Evolutionary conservation across 116 monocot genomes (phyloP).

Genomic region (Cymodocea nodosa): DNA sequence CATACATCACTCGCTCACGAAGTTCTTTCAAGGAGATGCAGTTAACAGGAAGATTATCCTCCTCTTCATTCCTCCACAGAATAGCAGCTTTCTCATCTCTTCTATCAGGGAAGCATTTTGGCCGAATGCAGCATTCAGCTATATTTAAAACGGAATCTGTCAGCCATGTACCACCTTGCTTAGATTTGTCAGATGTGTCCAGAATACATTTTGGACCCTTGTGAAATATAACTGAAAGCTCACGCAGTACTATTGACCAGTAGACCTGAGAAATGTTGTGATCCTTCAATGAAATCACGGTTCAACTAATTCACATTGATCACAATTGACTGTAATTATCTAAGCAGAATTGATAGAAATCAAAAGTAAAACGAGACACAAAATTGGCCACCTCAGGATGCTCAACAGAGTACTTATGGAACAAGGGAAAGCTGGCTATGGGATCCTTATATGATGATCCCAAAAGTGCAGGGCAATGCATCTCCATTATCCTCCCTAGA

Average conservation of each 20-base stretch:
- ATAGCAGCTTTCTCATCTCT: constrained; percentile 65
- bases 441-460: constrained; percentile 75
- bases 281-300: background rate
- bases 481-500: constrained; percentile 77
- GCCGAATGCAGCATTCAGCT: constrained; percentile 76
- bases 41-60: constrained; percentile 56
- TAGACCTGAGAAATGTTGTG: constrained; percentile 36
- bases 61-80: constrained; percentile 74
- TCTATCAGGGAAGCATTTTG: constrained; percentile 34
- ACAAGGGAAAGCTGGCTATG: constrained; percentile 55
- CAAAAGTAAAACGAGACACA: background rate
- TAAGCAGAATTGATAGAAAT: background rate
- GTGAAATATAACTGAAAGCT: constrained; percentile 66
- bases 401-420: constrained; percentile 59
- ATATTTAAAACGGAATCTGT: constrained; percentile 70
- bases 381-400: constrained; percentile 47
- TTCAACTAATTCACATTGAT: background rate
- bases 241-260: constrained; percentile 70
- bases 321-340: background rate
- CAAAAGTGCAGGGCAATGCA: constrained; percentile 50
- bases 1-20: constrained; percentile 83
- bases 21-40: constrained; percentile 58
- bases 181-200: constrained; percentile 51
- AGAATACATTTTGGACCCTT: constrained; percentile 53
- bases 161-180: constrained; percentile 63